These are phyloP conservation scores for Suillus subaureus DNA, from an alignment of 768 basidiomycete genomes.

Conservation along the genomic window DNA sequence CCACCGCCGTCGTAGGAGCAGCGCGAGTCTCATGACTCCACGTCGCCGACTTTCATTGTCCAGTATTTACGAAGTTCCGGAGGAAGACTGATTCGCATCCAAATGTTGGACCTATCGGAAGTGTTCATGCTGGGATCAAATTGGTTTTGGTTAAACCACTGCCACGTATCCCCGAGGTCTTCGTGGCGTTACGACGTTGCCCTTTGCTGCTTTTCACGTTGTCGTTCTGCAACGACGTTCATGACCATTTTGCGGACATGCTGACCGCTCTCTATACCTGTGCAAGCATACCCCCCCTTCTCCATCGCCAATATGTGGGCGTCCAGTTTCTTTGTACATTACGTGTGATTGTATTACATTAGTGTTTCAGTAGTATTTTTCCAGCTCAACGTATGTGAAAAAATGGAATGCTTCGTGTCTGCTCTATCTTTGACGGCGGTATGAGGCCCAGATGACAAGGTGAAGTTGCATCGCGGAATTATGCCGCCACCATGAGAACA, in stretches of 20 bases:
- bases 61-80: constrained; percentile 35
- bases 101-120: neutral
- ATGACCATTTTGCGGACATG: constrained; percentile 4
- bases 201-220: neutral
- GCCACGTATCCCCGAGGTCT: neutral
- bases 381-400: neutral
- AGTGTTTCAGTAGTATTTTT: constrained; percentile 1
- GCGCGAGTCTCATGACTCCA: constrained; percentile 34
- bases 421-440: neutral
- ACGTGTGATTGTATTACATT: neutral
- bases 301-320: neutral
- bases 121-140: constrained; percentile 10
- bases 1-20: constrained; percentile 34
- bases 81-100: constrained; percentile 26
- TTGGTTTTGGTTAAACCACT: constrained; percentile 10
- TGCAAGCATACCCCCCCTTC: constrained; percentile 5
- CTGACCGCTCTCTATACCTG: constrained; percentile 9
- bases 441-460: neutral
- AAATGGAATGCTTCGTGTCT: neutral
- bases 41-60: constrained; percentile 33
- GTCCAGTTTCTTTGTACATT: neutral
- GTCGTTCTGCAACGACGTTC: neutral
- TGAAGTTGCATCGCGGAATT: neutral
- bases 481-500: neutral
- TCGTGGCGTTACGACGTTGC: neutral